A percentile compares a stretch with the other conserved stretches of the same genome.
These are phyloP conservation scores for Chernovozyma aurita DNA, from an alignment of 1,139 yeast species.

Conservation along the genomic window DNA sequence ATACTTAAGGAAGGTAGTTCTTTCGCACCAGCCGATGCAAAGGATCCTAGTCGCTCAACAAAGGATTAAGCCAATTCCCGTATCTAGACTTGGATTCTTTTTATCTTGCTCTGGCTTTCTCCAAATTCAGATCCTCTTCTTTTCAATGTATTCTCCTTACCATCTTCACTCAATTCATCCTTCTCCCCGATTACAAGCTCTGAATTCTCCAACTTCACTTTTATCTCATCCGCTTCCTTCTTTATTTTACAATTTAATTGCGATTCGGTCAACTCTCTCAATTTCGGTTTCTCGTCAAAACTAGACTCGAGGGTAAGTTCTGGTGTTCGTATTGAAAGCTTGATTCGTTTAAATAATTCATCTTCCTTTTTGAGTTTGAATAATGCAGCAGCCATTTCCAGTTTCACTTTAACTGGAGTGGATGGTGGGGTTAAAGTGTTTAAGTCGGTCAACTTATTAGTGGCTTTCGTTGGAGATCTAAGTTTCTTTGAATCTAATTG, in stretches of 20 bases:
- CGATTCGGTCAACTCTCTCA: conserved; percentile 3
- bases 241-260: conserved; percentile 6
- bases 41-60: no score
- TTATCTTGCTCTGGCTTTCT: no score
- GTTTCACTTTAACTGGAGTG: conserved; percentile 9
- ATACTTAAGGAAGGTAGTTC: no score
- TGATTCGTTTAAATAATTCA: conserved; percentile 1
- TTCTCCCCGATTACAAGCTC: not conserved
- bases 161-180: not conserved
- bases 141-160: not conserved
- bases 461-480: conserved; percentile 12
- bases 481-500: conserved; percentile 44
- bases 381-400: conserved; percentile 1
- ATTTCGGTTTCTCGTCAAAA: conserved; percentile 5
- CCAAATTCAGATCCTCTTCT: no score
- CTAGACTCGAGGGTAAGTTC: conserved; percentile 7
- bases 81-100: no score
- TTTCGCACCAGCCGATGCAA: no score
- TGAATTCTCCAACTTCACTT: not conserved
- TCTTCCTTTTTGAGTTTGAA: conserved; percentile 5
- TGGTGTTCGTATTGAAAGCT: conserved; percentile 6
- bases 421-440: conserved; percentile 10
- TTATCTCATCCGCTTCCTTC: conserved; percentile 1
- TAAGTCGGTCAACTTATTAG: no score
- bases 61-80: no score